These are phyloP conservation scores for Phytophthora pini DNA, from an alignment of 352 stramenopile species.

Conservation along the genomic window DNA sequence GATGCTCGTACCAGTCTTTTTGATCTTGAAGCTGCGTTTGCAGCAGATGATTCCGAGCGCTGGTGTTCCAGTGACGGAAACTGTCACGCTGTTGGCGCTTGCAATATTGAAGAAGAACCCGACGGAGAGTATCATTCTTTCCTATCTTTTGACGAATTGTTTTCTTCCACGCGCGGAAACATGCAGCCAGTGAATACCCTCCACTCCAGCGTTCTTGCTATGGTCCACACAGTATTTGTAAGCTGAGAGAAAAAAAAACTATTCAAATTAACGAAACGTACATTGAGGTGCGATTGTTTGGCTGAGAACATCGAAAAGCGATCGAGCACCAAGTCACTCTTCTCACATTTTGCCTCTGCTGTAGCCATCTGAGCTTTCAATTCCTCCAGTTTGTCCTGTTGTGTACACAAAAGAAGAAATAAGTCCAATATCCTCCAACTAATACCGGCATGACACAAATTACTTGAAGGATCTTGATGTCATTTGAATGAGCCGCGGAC, in stretches of 20 bases:
- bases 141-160: neutral
- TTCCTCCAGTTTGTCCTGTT: conserved; percentile 55
- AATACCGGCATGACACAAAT: too few relatives aligned
- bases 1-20: conserved; percentile 34
- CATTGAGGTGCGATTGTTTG: conserved; percentile 25
- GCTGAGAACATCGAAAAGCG: conserved; percentile 38
- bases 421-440: too few relatives aligned
- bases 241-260: neutral
- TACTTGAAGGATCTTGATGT: too few relatives aligned
- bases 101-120: conserved; percentile 17
- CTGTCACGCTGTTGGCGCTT: conserved; percentile 23
- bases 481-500: too few relatives aligned
- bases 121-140: conserved; percentile 3
- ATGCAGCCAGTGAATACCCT: conserved; percentile 25
- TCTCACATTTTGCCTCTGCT: conserved; percentile 11
- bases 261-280: conserved; percentile 14
- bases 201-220: conserved; percentile 36
- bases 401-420: neutral
- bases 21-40: conserved; percentile 39
- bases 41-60: neutral
- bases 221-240: neutral
- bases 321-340: conserved; percentile 33
- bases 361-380: conserved; percentile 32
- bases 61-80: conserved; percentile 31
- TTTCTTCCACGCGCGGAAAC: conserved; percentile 41